Base-by-base conservation (phyloP, 2,329 filamentous ascomycete genomes). In the Emergomyces africanus region DNA sequence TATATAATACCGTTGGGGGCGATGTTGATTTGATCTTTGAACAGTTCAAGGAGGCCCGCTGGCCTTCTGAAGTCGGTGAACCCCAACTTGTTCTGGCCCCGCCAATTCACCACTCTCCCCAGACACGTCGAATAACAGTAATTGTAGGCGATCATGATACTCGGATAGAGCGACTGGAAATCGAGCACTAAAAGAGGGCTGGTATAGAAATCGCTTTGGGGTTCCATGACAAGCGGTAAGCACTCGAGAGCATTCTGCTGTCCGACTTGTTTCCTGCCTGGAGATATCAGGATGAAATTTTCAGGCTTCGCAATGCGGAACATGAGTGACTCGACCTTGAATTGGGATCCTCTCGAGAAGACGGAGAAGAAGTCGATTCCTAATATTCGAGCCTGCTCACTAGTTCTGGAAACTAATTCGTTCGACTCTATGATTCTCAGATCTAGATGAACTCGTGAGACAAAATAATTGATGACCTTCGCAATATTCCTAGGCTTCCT, bases 291-390 rank as follows among this genome's bases (percentile, higher is more conserved):
- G 8, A 97, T 78, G 66, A 94, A 95, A 66, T 94, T 96, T 71
- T 99, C 94, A 0, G 94, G 91, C 70, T 99, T 99, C 49, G 94
- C 92, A 65, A 99, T 96, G 49, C 94, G 85, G 68, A 97, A 96
- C 94, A 99, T 97, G 66, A 96, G 85, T 1, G 92, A 96, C 74
- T 99, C 94, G 46, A 99, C 94, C 71, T 99, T 99, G 81, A 95
- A 97, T 69, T 99, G 94, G 0, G 91, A 97, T 18, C 94, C 94
- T 58, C 94, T 83, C 5, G 89, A 92, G 68, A 96, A 94, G 58
- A 99, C 94, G 0, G 91, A 95, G 71, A 92, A 96, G 75, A 99
- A 99, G 73, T 99, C 94, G 0, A 97, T 88, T 0, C 94, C 94
- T 2, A 99, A 80, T 12, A 99, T 78, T 12, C 94, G 85, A 9